Conservation (phyloP, 495 filamentous ascomycete species). For the Umbilicaria muhlenbergii region DNA sequence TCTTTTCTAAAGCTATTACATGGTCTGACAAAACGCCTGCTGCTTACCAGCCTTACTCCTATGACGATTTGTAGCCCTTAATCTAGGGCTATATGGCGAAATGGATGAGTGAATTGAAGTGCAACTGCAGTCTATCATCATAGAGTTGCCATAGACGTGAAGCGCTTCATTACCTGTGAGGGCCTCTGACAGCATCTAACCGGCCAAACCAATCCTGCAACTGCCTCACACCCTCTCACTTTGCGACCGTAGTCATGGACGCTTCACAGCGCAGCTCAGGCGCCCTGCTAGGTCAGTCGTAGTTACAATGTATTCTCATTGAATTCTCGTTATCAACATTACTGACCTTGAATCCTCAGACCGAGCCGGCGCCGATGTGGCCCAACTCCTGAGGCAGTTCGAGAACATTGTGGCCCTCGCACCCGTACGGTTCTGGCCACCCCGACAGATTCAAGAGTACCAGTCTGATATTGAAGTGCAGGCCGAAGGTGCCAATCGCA, state of each 20-base stretch:
- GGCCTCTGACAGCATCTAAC: background rate
- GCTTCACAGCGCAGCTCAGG: slow-evolving; percentile 10
- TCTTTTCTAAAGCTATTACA: too few species aligned
- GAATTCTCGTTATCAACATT: too few species aligned
- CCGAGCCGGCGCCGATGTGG: slow-evolving; percentile 36
- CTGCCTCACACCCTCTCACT: background rate
- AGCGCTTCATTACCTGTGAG: too few species aligned
- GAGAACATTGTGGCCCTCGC: slow-evolving; percentile 44
- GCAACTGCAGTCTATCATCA: too few species aligned
- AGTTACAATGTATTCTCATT: too few species aligned
- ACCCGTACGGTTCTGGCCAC: slow-evolving; percentile 23
- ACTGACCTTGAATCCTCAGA: slow-evolving; percentile 18
- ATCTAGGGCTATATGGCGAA: too few species aligned
- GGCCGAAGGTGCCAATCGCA: slow-evolving; percentile 20
- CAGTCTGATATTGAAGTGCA: background rate
- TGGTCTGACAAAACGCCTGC: too few species aligned
- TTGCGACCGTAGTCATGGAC: slow-evolving; percentile 5
- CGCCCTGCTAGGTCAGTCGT: slow-evolving; percentile 8
- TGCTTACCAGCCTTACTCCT: too few species aligned
- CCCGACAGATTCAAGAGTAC: too few species aligned
- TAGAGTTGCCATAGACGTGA: too few species aligned
- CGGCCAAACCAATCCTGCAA: background rate
- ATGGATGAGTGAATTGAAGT: too few species aligned
- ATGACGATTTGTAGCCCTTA: too few species aligned
- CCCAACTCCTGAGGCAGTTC: slow-evolving; percentile 42